These are phyloP conservation scores for Psidium guajava DNA, from an alignment of 345 rosid species.

Conservation along the genomic window DNA sequence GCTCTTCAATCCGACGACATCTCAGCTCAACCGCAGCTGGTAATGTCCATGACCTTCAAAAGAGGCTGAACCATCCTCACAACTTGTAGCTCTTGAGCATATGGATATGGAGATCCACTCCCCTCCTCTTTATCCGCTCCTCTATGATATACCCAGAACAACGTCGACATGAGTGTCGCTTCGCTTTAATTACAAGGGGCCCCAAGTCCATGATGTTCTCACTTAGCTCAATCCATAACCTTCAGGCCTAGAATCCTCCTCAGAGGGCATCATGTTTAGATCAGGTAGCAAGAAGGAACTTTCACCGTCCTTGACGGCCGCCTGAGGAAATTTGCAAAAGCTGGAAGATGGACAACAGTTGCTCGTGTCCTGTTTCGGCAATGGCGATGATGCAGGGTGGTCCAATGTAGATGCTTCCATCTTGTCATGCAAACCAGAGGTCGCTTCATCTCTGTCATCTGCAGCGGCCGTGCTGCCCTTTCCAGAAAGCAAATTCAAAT, in stretches of 20 bases:
- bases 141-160: neutral
- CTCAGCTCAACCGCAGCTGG: neutral
- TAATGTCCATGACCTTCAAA: too few relatives aligned
- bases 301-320: neutral
- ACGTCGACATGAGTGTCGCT: neutral
- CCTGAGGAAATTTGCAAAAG: slow-evolving; percentile 9
- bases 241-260: slow-evolving; percentile 20
- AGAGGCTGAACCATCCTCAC: neutral
- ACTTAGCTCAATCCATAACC: neutral
- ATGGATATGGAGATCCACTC: neutral
- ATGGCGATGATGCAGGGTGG: neutral
- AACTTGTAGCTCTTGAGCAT: neutral
- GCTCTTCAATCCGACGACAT: neutral
- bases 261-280: slow-evolving; percentile 53
- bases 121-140: neutral
- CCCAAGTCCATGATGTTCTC: neutral
- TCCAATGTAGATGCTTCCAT: neutral
- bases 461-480: neutral
- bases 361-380: neutral
- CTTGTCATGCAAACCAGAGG: neutral
- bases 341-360: slow-evolving; percentile 1
- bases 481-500: slow-evolving; percentile 23
- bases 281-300: slow-evolving; percentile 41
- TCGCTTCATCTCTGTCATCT: slow-evolving; percentile 1
- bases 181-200: neutral